These are phyloP conservation scores for Linum usitatissimum DNA, from an alignment of 345 rosid genomes.

Conservation along the genomic window DNA sequence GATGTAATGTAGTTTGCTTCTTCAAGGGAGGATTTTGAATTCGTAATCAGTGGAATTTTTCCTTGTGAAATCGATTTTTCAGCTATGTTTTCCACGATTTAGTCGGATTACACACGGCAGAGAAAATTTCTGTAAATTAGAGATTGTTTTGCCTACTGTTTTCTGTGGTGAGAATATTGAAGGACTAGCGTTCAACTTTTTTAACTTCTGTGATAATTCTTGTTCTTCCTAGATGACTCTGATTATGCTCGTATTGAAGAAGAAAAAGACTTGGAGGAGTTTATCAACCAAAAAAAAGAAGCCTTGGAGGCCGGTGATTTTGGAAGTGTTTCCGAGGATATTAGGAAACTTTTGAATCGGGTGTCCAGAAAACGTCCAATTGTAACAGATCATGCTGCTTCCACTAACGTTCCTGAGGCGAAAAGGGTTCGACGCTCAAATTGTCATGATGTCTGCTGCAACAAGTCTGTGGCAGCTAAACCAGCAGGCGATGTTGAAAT, in stretches of 20 bases:
- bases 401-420: constrained; percentile 6
- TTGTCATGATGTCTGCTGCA: constrained; percentile 13
- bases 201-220: background rate
- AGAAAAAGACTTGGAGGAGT: too few species aligned
- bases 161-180: background rate
- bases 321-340: constrained; percentile 56
- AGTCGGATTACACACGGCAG: too few species aligned
- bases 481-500: constrained; percentile 20
- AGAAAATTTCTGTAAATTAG: too few species aligned
- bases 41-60: too few species aligned
- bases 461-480: constrained; percentile 13
- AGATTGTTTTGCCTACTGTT: background rate
- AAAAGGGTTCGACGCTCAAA: constrained; percentile 12
- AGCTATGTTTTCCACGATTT: too few species aligned
- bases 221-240: background rate
- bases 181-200: too few species aligned
- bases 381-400: constrained; percentile 20
- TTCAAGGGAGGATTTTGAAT: too few species aligned
- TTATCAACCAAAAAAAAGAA: too few species aligned
- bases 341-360: constrained; percentile 38
- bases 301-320: constrained; percentile 38
- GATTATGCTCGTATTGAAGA: too few species aligned
- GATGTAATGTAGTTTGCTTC: too few species aligned
- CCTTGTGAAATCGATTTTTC: too few species aligned
- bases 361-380: constrained; percentile 19